These are phyloP conservation scores for Colletotrichum brevisporum DNA, from an alignment of 2,329 filamentous ascomycete species.

Conservation along the genomic window DNA sequence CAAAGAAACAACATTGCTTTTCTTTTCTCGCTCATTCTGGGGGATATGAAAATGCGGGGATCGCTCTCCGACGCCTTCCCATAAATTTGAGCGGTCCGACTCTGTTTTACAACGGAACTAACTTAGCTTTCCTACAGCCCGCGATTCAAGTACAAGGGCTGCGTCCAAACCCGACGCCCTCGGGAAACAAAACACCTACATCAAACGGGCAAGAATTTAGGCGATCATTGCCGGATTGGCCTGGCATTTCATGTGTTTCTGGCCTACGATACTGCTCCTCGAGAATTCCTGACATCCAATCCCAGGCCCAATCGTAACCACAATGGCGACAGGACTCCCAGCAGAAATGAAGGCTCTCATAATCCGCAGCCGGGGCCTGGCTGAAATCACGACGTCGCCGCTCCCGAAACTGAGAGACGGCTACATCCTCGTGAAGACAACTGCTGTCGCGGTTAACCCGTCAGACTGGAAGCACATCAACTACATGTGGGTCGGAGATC, in stretches of 20 bases:
- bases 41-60: neutral
- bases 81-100: neutral
- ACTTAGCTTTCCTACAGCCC: neutral
- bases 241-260: too few species aligned
- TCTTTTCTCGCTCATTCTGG: neutral
- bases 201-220: too few species aligned
- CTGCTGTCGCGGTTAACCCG: constrained; percentile 54
- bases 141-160: neutral
- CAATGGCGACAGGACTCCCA: neutral
- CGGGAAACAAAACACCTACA: neutral
- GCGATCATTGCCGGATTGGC: too few species aligned
- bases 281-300: too few species aligned
- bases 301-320: neutral
- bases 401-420: constrained; percentile 41
- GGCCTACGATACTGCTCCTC: too few species aligned
- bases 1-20: fast-evolving
- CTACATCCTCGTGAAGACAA: constrained; percentile 51
- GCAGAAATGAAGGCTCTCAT: constrained; percentile 25
- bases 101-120: neutral
- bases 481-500: constrained; percentile 34
- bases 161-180: too few species aligned
- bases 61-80: neutral
- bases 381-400: constrained; percentile 18
- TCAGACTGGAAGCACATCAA: constrained; percentile 53
- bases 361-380: constrained; percentile 18